phyloP scores from a whole-genome alignment of 1,284 basidiomycete genomes.

The Cryptococcus sp. region DNA sequence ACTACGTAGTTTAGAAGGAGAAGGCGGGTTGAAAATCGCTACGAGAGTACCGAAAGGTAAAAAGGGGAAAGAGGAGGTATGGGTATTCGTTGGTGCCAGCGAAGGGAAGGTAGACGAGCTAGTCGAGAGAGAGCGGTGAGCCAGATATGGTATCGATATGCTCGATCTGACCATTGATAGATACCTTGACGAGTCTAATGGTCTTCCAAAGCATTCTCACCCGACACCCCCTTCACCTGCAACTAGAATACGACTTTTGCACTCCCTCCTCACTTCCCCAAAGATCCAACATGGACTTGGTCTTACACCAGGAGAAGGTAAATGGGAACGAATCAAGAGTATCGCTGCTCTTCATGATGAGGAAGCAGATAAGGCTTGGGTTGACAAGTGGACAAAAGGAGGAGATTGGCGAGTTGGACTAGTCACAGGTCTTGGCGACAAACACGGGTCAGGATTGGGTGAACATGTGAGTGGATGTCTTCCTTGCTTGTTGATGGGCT shows the following conservation, averaged over 20 bases:
- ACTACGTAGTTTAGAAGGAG: conserved; percentile 30
- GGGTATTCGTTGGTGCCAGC: conserved; percentile 74
- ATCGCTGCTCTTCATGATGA: conserved; percentile 80
- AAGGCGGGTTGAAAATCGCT: conserved; percentile 36
- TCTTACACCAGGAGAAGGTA: conserved; percentile 62
- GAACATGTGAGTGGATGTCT: conserved; percentile 44
- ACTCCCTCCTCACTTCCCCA: conserved; percentile 68
- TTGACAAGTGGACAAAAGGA: conserved; percentile 37
- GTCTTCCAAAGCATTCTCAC: conserved; percentile 62
- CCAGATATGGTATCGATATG: conserved; percentile 4
- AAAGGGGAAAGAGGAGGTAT: conserved; percentile 61
- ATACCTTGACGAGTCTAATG: conserved; percentile 22
- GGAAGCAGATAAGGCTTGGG: conserved; percentile 52
- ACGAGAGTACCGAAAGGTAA: conserved; percentile 21
- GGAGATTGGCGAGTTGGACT: conserved; percentile 56
- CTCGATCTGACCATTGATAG: conserved; percentile 9
- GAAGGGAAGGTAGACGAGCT: conserved; percentile 60
- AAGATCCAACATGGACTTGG: conserved; percentile 70
- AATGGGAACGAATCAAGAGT: conserved; percentile 73
- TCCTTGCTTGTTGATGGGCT: neutral
- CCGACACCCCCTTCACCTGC: conserved; percentile 56
- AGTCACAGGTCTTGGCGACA: conserved; percentile 51
- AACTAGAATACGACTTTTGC: conserved; percentile 63
- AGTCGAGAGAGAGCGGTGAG: conserved; percentile 69
- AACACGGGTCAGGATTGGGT: conserved; percentile 45